These are phyloP conservation scores for Colletotrichum neosansevieriae DNA, from an alignment of 2,329 filamentous ascomycete species.

Conservation along the genomic window DNA sequence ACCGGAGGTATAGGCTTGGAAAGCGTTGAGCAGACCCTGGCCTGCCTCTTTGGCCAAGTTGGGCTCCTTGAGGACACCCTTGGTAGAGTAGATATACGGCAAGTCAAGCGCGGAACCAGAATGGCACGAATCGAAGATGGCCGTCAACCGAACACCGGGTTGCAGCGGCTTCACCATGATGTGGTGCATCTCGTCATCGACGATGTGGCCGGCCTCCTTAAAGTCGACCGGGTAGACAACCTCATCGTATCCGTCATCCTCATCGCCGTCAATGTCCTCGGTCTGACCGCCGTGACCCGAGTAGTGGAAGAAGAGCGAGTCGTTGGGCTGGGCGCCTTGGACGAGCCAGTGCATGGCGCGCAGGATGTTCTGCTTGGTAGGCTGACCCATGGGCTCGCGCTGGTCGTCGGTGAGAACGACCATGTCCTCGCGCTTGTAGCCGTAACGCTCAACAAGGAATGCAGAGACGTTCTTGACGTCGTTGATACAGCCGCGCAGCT, in stretches of 20 bases:
- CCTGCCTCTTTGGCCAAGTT: slow-evolving; percentile 85
- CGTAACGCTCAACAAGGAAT: slow-evolving; percentile 76
- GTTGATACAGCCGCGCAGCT: slow-evolving; percentile 84
- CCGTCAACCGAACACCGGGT: slow-evolving; percentile 85
- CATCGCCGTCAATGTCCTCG: slow-evolving; percentile 78
- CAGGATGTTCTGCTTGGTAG: slow-evolving; percentile 81
- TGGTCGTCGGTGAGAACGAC: slow-evolving; percentile 83
- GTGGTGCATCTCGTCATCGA: slow-evolving; percentile 83
- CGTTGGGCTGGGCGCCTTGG: slow-evolving; percentile 77
- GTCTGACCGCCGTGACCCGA: slow-evolving; percentile 84
- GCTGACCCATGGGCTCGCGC: slow-evolving; percentile 75
- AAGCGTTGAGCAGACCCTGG: slow-evolving; percentile 76
- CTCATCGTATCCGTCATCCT: slow-evolving; percentile 83
- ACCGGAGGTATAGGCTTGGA: slow-evolving; percentile 84
- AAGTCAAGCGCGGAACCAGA: slow-evolving; percentile 82
- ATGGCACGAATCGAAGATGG: slow-evolving; percentile 86
- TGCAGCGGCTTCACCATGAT: slow-evolving; percentile 82
- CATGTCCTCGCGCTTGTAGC: slow-evolving; percentile 84
- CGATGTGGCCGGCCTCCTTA: slow-evolving; percentile 76
- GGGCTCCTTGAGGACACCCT: slow-evolving; percentile 84
- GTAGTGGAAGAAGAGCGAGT: slow-evolving; percentile 83
- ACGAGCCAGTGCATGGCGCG: slow-evolving; percentile 83
- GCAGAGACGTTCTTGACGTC: slow-evolving; percentile 81
- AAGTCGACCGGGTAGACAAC: slow-evolving; percentile 85
- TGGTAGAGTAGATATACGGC: slow-evolving; percentile 84